Base-by-base conservation (phyloP, 805 yeast genomes). In the Ogataea degrootiae region DNA sequence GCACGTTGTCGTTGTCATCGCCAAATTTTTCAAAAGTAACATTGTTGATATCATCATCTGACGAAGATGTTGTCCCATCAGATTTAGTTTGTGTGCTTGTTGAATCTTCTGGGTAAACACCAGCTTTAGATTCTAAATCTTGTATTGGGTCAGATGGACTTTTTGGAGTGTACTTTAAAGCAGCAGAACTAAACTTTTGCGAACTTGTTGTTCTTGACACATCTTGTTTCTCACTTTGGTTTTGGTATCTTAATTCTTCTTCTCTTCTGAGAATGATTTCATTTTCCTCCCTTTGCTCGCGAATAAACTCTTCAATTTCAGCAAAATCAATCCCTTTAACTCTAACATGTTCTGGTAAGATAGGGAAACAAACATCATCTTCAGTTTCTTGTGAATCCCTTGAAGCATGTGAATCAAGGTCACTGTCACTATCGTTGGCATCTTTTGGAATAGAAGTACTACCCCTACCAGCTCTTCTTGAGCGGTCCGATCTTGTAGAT, bases 351-450 rank as follows among this genome's bases (percentile, higher is more conserved):
- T 84, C 85, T 4, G 87, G 82, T 43, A 81, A 70, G 88, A 89
- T 85, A 2, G 98, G 98, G 68, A 91, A 91, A 73, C 98, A 92
- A 40, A 92, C 99, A 76, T 92, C 98, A 62, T 89, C 97, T 60
- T 92, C 98, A 0, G 96, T 89, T 61, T 90, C 97, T 57, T 87
- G 96, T 4, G 91, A 83, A 17, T 83, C 80, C 54, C 89, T 74
- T 9, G 92, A 84, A 1, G 83, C 86, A 56, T 80, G 87, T 1
- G 91, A 85, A 56, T 79, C 85, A 19, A 75, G 76, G 54, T 85
- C 92, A 50, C 82, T 77, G 57, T 83, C 89, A 37, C 70, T 65
- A 14, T 67, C 69, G 36, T 49, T 48, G 5, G 63, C 51, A 4
- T 50, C 50, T 12, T 51, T 56, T 33, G 47, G 44, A 16, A 31